Percentiles rank a stretch among this genome's conserved stretches.
Evolutionary conservation across 2,329 filamentous ascomycete genomes (phyloP).

Genomic region (Penicillium expansum): DNA sequence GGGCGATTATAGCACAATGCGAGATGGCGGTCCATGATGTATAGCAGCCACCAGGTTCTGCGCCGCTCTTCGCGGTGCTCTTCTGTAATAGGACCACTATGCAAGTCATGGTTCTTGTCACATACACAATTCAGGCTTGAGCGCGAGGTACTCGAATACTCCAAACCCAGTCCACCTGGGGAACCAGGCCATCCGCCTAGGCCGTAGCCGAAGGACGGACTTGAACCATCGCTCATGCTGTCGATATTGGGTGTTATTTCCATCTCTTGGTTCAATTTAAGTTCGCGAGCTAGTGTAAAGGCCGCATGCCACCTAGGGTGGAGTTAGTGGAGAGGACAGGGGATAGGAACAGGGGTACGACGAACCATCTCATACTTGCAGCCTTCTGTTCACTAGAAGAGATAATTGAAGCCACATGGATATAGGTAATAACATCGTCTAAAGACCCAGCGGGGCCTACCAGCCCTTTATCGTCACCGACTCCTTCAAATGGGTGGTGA

Average conservation of each 20-base stretch:
- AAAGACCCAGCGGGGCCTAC: slow-evolving; percentile 65
- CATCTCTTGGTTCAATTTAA: slow-evolving; percentile 82
- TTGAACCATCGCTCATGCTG: slow-evolving; percentile 31
- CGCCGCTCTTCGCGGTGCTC: slow-evolving; percentile 87
- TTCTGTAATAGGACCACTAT: slow-evolving; percentile 52
- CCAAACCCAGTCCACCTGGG: slow-evolving; percentile 48
- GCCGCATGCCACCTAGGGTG: slow-evolving; percentile 72
- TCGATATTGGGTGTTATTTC: slow-evolving; percentile 35
- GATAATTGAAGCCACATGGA: slow-evolving; percentile 86
- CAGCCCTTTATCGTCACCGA: slow-evolving; percentile 55
- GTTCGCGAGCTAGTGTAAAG: slow-evolving; percentile 82
- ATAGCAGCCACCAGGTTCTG: slow-evolving; percentile 90
- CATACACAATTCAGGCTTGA: slow-evolving; percentile 39
- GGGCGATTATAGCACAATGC: slow-evolving; percentile 91
- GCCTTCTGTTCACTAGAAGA: slow-evolving; percentile 94
- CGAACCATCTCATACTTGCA: slow-evolving; percentile 77
- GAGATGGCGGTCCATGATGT: slow-evolving; percentile 85
- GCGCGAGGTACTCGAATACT: slow-evolving; percentile 40
- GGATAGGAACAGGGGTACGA: not conserved
- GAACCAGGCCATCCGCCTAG: slow-evolving; percentile 45
- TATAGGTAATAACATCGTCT: slow-evolving; percentile 88
- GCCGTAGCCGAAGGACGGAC: slow-evolving; percentile 34
- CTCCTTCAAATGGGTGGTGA: slow-evolving; percentile 46
- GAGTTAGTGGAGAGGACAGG: slow-evolving; percentile 6
- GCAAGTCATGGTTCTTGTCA: slow-evolving; percentile 26